A percentile compares a stretch with the other conserved stretches of the same genome.
Evolutionary conservation across 345 rosid species (phyloP).

Genomic region (Bruguiera parviflora): DNA sequence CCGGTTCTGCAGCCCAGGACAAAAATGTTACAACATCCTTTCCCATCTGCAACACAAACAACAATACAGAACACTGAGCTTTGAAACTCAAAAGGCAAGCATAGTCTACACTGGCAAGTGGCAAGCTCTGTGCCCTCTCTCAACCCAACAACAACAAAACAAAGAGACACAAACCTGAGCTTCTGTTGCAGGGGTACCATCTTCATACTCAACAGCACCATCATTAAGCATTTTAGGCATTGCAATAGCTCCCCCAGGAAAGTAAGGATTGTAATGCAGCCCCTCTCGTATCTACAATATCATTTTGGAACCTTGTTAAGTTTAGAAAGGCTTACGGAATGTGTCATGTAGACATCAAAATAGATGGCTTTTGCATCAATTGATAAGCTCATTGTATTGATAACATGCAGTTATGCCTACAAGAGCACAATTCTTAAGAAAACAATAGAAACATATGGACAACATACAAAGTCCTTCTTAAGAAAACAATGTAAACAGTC

Average conservation of each 20-base stretch:
- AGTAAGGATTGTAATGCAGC: constrained; percentile 92
- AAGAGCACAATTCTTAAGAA: no score
- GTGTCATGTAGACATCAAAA: background rate
- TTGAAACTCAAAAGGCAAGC: no score
- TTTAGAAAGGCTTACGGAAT: background rate
- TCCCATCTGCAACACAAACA: constrained; percentile 70
- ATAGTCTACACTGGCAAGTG: no score
- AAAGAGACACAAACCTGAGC: constrained; percentile 62
- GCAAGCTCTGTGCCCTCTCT: no score
- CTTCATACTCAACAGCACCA: constrained; percentile 98
- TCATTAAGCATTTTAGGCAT: constrained; percentile 98
- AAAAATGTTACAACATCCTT: constrained; percentile 91
- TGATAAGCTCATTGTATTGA: background rate
- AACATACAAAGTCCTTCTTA: no score
- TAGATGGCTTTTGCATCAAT: background rate
- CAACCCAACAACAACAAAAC: background rate
- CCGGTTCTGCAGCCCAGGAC: constrained; percentile 99
- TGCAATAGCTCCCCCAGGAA: constrained; percentile 99
- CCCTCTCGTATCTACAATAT: constrained; percentile 81
- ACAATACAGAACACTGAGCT: constrained; percentile 4
- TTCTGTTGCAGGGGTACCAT: constrained; percentile 96
- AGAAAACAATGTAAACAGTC: background rate
- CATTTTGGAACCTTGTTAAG: background rate
- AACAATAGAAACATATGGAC: no score
- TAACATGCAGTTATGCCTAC: no score